Base-by-base conservation (phyloP, 768 basidiomycete species). In the Nidularia pulvinata region DNA sequence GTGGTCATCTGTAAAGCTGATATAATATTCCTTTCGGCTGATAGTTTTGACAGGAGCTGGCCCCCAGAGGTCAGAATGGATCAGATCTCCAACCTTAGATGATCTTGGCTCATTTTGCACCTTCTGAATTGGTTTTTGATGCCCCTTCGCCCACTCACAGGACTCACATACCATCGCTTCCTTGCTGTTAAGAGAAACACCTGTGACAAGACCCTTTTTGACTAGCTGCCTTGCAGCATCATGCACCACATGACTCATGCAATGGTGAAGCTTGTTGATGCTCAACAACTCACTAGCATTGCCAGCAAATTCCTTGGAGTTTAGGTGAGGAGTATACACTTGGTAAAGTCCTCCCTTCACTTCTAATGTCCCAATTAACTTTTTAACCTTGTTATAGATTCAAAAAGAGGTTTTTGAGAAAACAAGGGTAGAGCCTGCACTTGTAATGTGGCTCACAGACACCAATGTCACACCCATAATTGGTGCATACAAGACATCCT, bases 61-160 rank as follows among this genome's bases (percentile, higher is more conserved):
- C 11, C 73, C 72, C 72, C 76, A 79, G 1, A 79, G 19, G 53
- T 78, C 68, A 0, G 64, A 59, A 57, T 76, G 67, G 4, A 76
- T 42, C 16, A 55, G 35, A 6, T 59, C 54, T 6, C 59, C 54
- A 53, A 61, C 55, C 4, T 47, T 45, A 1, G 37, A 10, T 10
- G 37, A 10, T 34, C 45, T 37, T 37, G 49, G 34, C 7, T 47
- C 52, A 47, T 57, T 16, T 13, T 55, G 49, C 14, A 65, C 61
- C 48, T 48, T 39, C 14, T 19, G 36, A n/a, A 55, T 51, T 1
- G 65, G 54, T 34, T 59, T 61, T 13, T 59, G 39, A 30, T 37
- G 49, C 6, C 54, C 55, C 57, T 74, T 72, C 9, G 61, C 69
- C 43, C 68, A 59, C 19, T 66, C 53, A 50, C 77, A 74, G 0